Evolutionary conservation across 2,329 filamentous ascomycete genomes (phyloP).

Genomic region (Colletotrichum chlorophyti): DNA sequence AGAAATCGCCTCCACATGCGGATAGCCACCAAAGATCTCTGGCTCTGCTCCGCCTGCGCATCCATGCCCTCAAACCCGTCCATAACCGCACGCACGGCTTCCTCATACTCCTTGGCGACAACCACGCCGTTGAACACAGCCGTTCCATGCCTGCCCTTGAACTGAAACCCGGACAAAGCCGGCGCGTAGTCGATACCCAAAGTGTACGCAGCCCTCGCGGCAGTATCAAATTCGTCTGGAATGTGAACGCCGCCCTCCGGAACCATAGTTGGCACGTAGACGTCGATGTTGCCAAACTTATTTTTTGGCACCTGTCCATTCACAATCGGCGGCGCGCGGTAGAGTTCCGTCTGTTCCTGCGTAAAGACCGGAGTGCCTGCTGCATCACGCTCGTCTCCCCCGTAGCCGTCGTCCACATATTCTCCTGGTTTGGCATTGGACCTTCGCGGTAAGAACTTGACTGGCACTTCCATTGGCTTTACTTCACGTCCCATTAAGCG

Average conservation of each 20-base stretch:
- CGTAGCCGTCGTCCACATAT: slow-evolving; percentile 48
- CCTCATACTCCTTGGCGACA: slow-evolving; percentile 73
- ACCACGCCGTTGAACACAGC: slow-evolving; percentile 82
- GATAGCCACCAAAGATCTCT: slow-evolving; percentile 75
- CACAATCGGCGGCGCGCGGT: slow-evolving; percentile 77
- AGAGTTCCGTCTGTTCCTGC: slow-evolving; percentile 72
- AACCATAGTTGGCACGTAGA: slow-evolving; percentile 92
- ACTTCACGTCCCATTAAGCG: slow-evolving; percentile 83
- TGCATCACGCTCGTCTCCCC: slow-evolving; percentile 50
- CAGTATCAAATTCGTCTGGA: slow-evolving; percentile 52
- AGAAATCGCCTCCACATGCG: slow-evolving; percentile 74
- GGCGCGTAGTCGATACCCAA: slow-evolving; percentile 86
- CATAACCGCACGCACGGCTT: slow-evolving; percentile 75
- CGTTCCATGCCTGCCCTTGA: slow-evolving; percentile 84
- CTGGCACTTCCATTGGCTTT: slow-evolving; percentile 77
- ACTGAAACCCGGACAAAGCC: slow-evolving; percentile 88
- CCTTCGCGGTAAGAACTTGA: slow-evolving; percentile 72
- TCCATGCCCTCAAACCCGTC: slow-evolving; percentile 71
- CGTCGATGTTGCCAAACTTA: slow-evolving; percentile 90
- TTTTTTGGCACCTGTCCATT: slow-evolving; percentile 85
- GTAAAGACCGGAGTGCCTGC: slow-evolving; percentile 66
- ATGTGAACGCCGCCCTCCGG: slow-evolving; percentile 83
- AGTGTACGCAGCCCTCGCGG: slow-evolving; percentile 74
- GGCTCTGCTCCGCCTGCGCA: slow-evolving; percentile 70
- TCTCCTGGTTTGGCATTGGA: slow-evolving; percentile 37